phyloP scores from a whole-genome alignment of 2,329 filamentous ascomycete species.

The Hypomyces perniciosus region DNA sequence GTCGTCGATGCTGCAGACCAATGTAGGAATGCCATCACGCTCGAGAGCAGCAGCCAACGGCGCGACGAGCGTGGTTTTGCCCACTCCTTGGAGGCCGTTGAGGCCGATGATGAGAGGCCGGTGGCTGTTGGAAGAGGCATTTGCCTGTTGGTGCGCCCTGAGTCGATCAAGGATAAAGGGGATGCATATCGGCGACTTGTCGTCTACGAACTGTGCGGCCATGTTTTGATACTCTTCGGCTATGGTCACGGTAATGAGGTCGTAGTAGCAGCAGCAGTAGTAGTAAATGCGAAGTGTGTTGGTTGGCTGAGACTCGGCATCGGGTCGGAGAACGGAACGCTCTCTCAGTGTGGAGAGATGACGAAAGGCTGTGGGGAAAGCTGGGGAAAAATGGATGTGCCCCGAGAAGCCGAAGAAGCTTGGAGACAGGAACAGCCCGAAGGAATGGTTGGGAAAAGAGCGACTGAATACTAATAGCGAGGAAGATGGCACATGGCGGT shows the following conservation, averaged over 20 bases:
- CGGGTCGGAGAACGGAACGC: too few relatives aligned
- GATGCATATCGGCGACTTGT: constrained; percentile 72
- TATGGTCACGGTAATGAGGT: too few relatives aligned
- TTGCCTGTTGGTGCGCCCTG: constrained; percentile 36
- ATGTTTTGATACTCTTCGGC: constrained; percentile 14
- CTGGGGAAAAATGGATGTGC: neutral
- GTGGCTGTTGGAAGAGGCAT: constrained; percentile 8
- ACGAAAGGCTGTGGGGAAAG: neutral
- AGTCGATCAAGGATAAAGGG: constrained; percentile 66
- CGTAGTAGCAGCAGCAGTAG: too few relatives aligned
- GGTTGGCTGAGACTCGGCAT: too few relatives aligned
- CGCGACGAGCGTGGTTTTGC: constrained; percentile 82
- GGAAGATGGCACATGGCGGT: too few relatives aligned
- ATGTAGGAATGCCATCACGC: constrained; percentile 51
- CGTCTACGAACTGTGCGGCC: constrained; percentile 53
- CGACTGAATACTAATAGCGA: neutral
- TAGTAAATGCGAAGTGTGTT: too few relatives aligned
- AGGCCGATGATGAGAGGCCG: constrained; percentile 74
- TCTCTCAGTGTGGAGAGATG: too few relatives aligned
- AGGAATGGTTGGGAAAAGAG: too few relatives aligned
- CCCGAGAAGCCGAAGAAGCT: neutral
- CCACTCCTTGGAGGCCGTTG: constrained; percentile 86
- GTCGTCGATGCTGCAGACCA: constrained; percentile 81
- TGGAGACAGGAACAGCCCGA: too few relatives aligned
- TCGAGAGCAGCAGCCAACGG: constrained; percentile 58